These are phyloP conservation scores for Starmerella powellii DNA, from an alignment of 805 yeast species.

Conservation along the genomic window DNA sequence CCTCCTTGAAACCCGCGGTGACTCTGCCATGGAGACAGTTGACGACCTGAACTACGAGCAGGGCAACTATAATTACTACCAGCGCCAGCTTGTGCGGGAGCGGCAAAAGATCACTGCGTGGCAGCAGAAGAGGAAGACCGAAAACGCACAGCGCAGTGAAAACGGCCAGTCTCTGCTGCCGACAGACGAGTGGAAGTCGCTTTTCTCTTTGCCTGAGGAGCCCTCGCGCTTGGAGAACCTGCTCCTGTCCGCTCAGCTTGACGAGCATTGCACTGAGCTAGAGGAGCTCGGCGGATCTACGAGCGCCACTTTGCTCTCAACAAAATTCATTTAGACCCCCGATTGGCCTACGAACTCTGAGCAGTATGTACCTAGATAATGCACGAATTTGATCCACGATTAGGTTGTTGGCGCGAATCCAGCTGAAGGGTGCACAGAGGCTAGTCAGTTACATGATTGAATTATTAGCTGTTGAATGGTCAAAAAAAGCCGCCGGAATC, in stretches of 20 bases:
- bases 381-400: too few species aligned
- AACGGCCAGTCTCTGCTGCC: slow-evolving; percentile 40
- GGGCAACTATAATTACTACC: slow-evolving; percentile 69
- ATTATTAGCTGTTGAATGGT: too few species aligned
- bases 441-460: too few species aligned
- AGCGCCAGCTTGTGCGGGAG: slow-evolving; percentile 63
- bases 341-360: too few species aligned
- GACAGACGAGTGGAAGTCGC: slow-evolving; percentile 51
- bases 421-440: too few species aligned
- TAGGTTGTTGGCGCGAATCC: neutral
- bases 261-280: slow-evolving; percentile 56
- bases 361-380: too few species aligned
- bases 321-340: slow-evolving; percentile 5
- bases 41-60: slow-evolving; percentile 70
- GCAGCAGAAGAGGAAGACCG: slow-evolving; percentile 57
- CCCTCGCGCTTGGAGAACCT: slow-evolving; percentile 66
- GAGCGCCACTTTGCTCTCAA: slow-evolving; percentile 12
- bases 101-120: slow-evolving; percentile 57
- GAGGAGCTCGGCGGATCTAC: slow-evolving; percentile 46
- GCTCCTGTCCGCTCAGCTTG: slow-evolving; percentile 54
- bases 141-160: slow-evolving; percentile 49
- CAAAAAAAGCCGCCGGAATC: too few species aligned
- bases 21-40: slow-evolving; percentile 52
- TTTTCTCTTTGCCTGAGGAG: slow-evolving; percentile 57
- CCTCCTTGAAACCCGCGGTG: slow-evolving; percentile 38